A percentile compares a stretch with the other conserved stretches of the same genome.
These are phyloP conservation scores for Chlamydomonas reinhardtii DNA, from an alignment of 163 green algal species.

Conservation along the genomic window DNA sequence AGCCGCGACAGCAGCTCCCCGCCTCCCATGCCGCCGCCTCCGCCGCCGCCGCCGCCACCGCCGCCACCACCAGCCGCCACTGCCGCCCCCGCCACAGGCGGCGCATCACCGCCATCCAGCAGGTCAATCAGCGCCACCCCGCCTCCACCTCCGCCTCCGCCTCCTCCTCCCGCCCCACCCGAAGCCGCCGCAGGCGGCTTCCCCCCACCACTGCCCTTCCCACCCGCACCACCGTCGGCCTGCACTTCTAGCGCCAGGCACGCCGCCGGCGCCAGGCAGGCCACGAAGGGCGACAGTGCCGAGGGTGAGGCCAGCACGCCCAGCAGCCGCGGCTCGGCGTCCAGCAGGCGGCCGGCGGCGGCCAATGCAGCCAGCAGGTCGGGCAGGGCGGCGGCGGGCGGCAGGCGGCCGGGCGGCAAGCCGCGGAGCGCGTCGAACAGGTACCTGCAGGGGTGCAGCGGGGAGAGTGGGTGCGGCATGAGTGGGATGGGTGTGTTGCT, in stretches of 20 bases:
- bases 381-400: neutral
- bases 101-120: slow-evolving; percentile 55
- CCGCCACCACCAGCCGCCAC: slow-evolving; percentile 37
- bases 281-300: slow-evolving; percentile 82
- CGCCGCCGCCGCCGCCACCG: slow-evolving; percentile 65
- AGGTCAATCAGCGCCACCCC: neutral
- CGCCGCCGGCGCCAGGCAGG: slow-evolving; percentile 65
- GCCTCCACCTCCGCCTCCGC: neutral
- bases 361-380: slow-evolving; percentile 69
- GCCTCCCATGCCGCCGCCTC: slow-evolving; percentile 72
- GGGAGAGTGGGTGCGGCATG: neutral
- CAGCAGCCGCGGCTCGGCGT: slow-evolving; percentile 75
- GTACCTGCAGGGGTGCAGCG: neutral
- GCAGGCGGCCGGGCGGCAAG: slow-evolving; percentile 21
- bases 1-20: neutral
- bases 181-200: neutral
- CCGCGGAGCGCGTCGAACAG: slow-evolving; percentile 35
- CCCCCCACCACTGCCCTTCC: neutral
- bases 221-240: neutral
- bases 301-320: slow-evolving; percentile 77
- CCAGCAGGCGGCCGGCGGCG: slow-evolving; percentile 64
- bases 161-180: too few relatives aligned
- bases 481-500: neutral
- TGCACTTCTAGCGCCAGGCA: neutral
- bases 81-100: neutral